These are phyloP conservation scores for Penicillium odoratum DNA, from an alignment of 495 filamentous ascomycete genomes.

Conservation along the genomic window DNA sequence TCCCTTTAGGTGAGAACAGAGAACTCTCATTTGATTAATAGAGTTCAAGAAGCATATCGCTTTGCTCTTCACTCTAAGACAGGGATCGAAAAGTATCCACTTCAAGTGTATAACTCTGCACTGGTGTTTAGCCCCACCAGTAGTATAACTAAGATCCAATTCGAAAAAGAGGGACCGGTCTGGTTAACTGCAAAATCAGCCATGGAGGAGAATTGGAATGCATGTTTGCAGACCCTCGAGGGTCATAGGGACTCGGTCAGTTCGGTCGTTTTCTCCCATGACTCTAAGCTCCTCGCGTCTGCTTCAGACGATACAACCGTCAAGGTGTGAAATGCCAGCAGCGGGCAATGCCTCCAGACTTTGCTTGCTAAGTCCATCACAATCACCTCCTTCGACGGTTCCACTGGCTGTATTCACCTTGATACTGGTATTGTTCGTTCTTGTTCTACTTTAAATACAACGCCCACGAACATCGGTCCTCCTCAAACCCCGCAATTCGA, in stretches of 20 bases:
- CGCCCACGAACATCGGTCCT: no score
- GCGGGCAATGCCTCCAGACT: neutral
- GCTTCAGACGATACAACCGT: neutral
- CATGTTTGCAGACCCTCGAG: slow-evolving; percentile 4
- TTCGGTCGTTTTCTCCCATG: slow-evolving; percentile 1
- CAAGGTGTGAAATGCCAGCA: slow-evolving; percentile 2
- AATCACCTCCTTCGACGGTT: no score
- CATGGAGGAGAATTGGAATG: neutral
- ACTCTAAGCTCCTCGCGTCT: neutral
- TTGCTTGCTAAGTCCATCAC: no score
- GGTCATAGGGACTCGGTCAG: neutral
- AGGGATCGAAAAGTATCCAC: neutral
- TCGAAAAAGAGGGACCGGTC: neutral
- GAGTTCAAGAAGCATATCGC: neutral
- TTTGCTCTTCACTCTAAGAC: neutral
- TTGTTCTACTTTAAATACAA: no score
- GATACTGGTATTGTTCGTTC: no score
- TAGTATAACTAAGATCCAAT: neutral
- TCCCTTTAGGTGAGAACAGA: neutral
- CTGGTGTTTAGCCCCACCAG: slow-evolving; percentile 1
- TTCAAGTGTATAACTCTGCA: neutral
- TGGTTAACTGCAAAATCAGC: neutral
- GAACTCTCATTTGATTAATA: neutral
- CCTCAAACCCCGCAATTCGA: no score
- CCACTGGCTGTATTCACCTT: no score